Evolutionary conservation across 768 basidiomycete genomes (phyloP).

Genomic region (Agaricus bisporus): DNA sequence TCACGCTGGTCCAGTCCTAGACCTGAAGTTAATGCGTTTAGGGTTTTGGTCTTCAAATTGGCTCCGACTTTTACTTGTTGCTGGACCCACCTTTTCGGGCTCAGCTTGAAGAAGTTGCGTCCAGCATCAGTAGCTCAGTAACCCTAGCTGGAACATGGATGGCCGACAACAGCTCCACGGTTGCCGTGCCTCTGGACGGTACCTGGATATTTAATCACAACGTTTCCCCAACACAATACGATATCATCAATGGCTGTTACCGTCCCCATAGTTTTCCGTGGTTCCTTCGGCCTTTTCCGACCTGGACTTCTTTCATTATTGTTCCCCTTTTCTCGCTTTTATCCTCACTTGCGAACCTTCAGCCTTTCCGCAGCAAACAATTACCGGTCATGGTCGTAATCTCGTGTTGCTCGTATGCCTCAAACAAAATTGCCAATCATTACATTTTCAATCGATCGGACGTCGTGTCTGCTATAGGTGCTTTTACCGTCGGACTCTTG

Average conservation of each 20-base stretch:
- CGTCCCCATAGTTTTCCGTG: slow-evolving; percentile 60
- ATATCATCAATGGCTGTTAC: slow-evolving; percentile 65
- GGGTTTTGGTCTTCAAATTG: slow-evolving; percentile 83
- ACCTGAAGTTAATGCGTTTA: slow-evolving; percentile 14
- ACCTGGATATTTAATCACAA: slow-evolving; percentile 64
- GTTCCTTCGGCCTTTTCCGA: slow-evolving; percentile 79
- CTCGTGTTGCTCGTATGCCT: slow-evolving; percentile 71
- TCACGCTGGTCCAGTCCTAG: neutral
- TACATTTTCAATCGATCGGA: slow-evolving; percentile 84
- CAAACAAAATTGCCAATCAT: slow-evolving; percentile 79
- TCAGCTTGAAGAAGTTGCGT: slow-evolving; percentile 47
- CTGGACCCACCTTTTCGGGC: slow-evolving; percentile 54
- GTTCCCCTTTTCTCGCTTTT: slow-evolving; percentile 70
- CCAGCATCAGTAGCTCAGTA: slow-evolving; percentile 40
- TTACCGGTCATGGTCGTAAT: slow-evolving; percentile 81
- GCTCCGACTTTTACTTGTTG: slow-evolving; percentile 73
- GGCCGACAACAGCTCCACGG: slow-evolving; percentile 45
- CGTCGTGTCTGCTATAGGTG: slow-evolving; percentile 79
- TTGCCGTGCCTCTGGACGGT: slow-evolving; percentile 42
- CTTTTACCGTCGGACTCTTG: slow-evolving; percentile 72
- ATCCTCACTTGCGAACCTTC: slow-evolving; percentile 71
- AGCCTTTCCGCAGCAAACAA: slow-evolving; percentile 67
- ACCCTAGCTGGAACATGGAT: slow-evolving; percentile 62
- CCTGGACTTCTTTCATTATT: slow-evolving; percentile 70
- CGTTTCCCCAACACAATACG: slow-evolving; percentile 33